phyloP scores from a whole-genome alignment of 2,329 filamentous ascomycete species.

The Chaetomium sp. region DNA sequence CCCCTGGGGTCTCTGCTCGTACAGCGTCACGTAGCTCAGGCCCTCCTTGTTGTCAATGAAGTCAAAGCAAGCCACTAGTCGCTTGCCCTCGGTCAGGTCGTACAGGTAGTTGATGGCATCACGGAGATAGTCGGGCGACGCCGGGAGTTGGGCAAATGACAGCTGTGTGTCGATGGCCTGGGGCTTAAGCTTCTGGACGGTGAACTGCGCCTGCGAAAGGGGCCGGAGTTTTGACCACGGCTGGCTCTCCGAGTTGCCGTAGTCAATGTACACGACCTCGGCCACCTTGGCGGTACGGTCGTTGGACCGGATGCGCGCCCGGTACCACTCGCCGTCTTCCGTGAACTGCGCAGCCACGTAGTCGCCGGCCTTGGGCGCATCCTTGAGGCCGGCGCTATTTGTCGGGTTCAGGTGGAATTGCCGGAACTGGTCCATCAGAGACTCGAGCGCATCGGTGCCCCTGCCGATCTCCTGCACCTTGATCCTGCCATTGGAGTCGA shows the following conservation, averaged over 20 bases:
- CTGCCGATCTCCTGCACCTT: slow-evolving; percentile 89
- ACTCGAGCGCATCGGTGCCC: slow-evolving; percentile 76
- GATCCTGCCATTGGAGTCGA: slow-evolving; percentile 73
- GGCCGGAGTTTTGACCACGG: slow-evolving; percentile 78
- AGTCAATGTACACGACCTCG: slow-evolving; percentile 92
- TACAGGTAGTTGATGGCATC: slow-evolving; percentile 73
- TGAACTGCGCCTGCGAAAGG: slow-evolving; percentile 74
- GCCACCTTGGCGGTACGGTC: slow-evolving; percentile 83
- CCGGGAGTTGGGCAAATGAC: slow-evolving; percentile 84
- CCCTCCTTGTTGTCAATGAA: slow-evolving; percentile 72
- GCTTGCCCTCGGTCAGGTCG: slow-evolving; percentile 65
- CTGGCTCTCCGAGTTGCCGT: slow-evolving; percentile 86
- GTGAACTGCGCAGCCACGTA: slow-evolving; percentile 87
- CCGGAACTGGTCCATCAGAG: slow-evolving; percentile 85
- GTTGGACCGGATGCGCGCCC: slow-evolving; percentile 82
- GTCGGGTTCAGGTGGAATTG: slow-evolving; percentile 81
- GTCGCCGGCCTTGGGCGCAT: slow-evolving; percentile 83
- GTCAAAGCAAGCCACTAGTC: slow-evolving; percentile 88
- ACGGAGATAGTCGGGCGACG: slow-evolving; percentile 70
- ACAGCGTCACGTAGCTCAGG: slow-evolving; percentile 77
- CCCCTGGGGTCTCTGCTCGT: slow-evolving; percentile 61
- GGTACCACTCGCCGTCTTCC: slow-evolving; percentile 89
- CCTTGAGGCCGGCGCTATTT: slow-evolving; percentile 67
- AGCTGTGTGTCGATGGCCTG: slow-evolving; percentile 84
- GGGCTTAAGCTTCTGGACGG: slow-evolving; percentile 70